A percentile compares a stretch with the other conserved stretches of the same genome.
phyloP scores from a whole-genome alignment of 768 basidiomycete species.

The Tylopilus balloui region DNA sequence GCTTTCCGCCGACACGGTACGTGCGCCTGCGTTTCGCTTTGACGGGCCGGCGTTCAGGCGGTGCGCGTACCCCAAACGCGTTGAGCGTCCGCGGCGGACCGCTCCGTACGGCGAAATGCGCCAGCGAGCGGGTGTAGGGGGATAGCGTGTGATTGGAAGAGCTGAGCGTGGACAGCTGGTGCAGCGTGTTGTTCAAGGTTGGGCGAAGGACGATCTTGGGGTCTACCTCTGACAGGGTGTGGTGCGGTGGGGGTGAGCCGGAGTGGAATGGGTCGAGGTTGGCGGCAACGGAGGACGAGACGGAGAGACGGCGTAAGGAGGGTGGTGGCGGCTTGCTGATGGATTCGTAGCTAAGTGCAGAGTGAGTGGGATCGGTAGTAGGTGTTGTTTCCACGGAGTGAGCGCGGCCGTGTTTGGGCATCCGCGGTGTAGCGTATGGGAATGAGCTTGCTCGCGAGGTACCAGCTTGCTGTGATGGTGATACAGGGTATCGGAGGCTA shows the following conservation, averaged over 20 bases:
- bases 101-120: slow-evolving; percentile 90
- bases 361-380: slow-evolving; percentile 29
- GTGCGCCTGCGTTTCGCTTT: slow-evolving; percentile 77
- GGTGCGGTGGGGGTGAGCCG: slow-evolving; percentile 33
- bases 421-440: slow-evolving; percentile 6
- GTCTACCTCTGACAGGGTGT: slow-evolving; percentile 35
- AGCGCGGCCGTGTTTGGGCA: slow-evolving; percentile 38
- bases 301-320: slow-evolving; percentile 32
- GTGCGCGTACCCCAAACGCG: slow-evolving; percentile 31
- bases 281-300: slow-evolving; percentile 24
- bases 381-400: slow-evolving; percentile 46
- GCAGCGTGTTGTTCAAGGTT: slow-evolving; percentile 67
- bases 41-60: slow-evolving; percentile 48
- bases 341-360: slow-evolving; percentile 14
- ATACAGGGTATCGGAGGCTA: slow-evolving; percentile 2
- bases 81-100: slow-evolving; percentile 58
- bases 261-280: slow-evolving; percentile 33
- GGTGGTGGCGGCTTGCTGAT: slow-evolving; percentile 14
- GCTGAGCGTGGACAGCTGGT: slow-evolving; percentile 80
- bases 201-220: slow-evolving; percentile 64
- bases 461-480: slow-evolving; percentile 10
- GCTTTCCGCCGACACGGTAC: slow-evolving; percentile 49
- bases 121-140: slow-evolving; percentile 85
- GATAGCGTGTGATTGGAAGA: slow-evolving; percentile 91
- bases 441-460: slow-evolving; percentile 30